These are phyloP conservation scores for Tephrocybe sp. DNA, from an alignment of 768 basidiomycete species.

Conservation along the genomic window DNA sequence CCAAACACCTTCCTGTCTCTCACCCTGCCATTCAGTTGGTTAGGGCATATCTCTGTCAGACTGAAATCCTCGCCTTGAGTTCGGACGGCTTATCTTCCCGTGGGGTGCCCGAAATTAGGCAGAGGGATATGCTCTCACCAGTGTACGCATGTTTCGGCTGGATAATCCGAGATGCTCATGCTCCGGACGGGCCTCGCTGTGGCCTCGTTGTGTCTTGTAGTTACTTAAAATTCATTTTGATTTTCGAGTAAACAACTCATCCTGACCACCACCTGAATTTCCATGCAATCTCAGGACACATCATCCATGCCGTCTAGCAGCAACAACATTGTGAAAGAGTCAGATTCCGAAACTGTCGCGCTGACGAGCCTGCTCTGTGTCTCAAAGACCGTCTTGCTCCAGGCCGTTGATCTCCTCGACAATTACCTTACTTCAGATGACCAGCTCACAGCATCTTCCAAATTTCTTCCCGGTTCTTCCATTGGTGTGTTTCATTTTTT, in stretches of 20 bases:
- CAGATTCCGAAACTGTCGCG: slow-evolving; percentile 18
- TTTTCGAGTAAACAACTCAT: slow-evolving; percentile 1
- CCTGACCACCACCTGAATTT: slow-evolving; percentile 90
- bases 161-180: slow-evolving; percentile 4
- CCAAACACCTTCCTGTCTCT: slow-evolving; percentile 69
- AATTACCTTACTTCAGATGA: slow-evolving; percentile 64
- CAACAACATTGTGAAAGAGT: slow-evolving; percentile 13
- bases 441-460: slow-evolving; percentile 68
- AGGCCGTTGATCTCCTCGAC: slow-evolving; percentile 74
- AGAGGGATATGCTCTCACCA: slow-evolving; percentile 55
- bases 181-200: slow-evolving; percentile 13
- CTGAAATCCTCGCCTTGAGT: slow-evolving; percentile 74
- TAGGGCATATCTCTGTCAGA: slow-evolving; percentile 66
- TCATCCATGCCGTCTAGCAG: slow-evolving; percentile 25
- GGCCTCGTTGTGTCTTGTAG: slow-evolving; percentile 11
- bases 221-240: neutral
- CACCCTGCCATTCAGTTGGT: slow-evolving; percentile 42
- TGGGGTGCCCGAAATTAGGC: slow-evolving; percentile 82
- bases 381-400: slow-evolving; percentile 63
- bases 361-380: slow-evolving; percentile 64
- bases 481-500: slow-evolving; percentile 54
- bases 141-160: slow-evolving; percentile 2
- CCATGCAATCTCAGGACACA: slow-evolving; percentile 65
- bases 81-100: slow-evolving; percentile 52
- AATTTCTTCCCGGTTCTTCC: slow-evolving; percentile 82